Evolutionary conservation across 2,329 filamentous ascomycete genomes (phyloP).

Genomic region (Blastomyces emzantsi): DNA sequence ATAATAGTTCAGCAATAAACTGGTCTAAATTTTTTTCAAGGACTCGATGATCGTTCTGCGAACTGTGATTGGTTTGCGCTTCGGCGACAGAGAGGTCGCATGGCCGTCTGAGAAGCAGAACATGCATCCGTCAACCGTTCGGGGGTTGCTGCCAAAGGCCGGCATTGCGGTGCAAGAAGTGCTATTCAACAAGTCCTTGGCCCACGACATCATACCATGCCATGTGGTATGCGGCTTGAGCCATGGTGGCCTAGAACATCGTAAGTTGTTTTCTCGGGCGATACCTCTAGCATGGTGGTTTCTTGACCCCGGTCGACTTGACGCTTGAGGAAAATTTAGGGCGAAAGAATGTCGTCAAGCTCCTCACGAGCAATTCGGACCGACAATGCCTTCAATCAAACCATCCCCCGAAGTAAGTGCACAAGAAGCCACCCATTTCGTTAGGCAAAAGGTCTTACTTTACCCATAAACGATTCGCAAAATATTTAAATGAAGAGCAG

Average conservation of each 20-base stretch:
- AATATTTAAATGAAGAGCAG: no score
- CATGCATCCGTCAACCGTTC: background rate
- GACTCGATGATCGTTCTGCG: background rate
- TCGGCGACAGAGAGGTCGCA: background rate
- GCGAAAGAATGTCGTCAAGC: background rate
- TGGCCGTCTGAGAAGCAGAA: background rate
- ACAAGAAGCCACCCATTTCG: background rate
- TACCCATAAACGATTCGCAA: background rate
- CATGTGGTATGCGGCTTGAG: background rate
- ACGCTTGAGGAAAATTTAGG: background rate
- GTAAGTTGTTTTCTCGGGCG: background rate
- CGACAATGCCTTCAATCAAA: background rate
- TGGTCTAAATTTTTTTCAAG: background rate
- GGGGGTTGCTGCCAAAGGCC: background rate
- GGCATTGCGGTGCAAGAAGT: background rate
- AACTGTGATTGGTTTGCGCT: background rate
- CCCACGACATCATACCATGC: background rate
- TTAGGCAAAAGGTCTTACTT: no score
- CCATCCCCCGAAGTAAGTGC: background rate
- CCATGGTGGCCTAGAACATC: background rate
- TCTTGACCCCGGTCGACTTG: background rate
- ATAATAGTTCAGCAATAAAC: background rate
- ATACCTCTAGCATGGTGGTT: background rate
- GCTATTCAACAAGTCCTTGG: background rate
- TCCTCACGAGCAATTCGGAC: background rate